A percentile compares a stretch with the other conserved stretches of the same genome.
These are phyloP conservation scores for Backusella psychrophila DNA, from an alignment of 192 early-diverging fungal species.

Conservation along the genomic window DNA sequence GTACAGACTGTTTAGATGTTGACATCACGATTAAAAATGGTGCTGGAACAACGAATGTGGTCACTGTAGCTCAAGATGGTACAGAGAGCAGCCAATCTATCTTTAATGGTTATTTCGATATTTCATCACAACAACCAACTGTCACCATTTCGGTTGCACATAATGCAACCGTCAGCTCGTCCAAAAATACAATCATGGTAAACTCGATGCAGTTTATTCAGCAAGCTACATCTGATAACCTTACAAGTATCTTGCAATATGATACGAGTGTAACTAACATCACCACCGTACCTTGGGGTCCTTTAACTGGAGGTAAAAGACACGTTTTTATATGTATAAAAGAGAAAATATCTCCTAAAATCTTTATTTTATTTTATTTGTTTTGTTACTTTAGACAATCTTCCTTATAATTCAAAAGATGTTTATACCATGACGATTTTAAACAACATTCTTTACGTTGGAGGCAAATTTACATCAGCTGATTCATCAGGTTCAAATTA, in stretches of 20 bases:
- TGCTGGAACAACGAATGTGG: background rate
- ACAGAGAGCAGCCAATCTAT: background rate
- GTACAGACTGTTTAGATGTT: conserved; percentile 18
- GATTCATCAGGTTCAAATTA: background rate
- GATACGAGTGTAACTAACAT: background rate
- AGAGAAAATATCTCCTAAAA: background rate
- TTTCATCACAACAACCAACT: conserved; percentile 10
- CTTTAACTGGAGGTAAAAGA: conserved; percentile 12
- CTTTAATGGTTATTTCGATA: conserved; percentile 23
- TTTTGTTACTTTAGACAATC: conserved; percentile 32
- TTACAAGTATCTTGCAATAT: conserved; percentile 26
- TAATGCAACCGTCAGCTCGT: conserved; percentile 10
- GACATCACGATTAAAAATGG: conserved; percentile 1
- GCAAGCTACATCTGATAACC: background rate
- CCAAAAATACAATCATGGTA: conserved; percentile 15
- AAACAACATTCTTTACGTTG: conserved; percentile 40
- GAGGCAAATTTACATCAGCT: conserved; percentile 52
- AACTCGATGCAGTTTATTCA: conserved; percentile 29
- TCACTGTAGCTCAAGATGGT: background rate
- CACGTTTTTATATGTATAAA: background rate
- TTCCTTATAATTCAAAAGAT: conserved; percentile 28
- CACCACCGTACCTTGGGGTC: conserved; percentile 7
- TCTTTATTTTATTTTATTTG: background rate
- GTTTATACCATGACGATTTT: conserved; percentile 45
- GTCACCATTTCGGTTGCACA: conserved; percentile 12